Evolutionary conservation across 805 yeast species (phyloP), one percentile per base, ranked within the genome.

Genomic region (Nakazawaea ernobii): DNA sequence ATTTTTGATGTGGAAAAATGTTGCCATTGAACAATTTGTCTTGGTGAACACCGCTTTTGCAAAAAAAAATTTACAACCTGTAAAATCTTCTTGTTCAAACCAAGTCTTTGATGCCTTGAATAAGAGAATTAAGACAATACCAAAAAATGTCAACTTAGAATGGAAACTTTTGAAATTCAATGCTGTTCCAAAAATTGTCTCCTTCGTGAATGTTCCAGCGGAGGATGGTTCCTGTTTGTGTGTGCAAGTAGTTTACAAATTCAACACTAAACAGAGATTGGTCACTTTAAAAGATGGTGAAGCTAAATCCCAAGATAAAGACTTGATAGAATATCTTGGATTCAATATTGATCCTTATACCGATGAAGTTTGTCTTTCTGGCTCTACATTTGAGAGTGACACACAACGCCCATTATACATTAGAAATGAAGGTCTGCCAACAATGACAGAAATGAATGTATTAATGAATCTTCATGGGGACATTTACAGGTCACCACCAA

Each of bases 21-120:
- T 74, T 29, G 95, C 95, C 7, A 80, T 91, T 55, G 88, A 88
- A 55, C 71, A 71, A 43, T 90, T 81, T 62, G 85, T 84, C 28
- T 77, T 78, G 49, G 84, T 87, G n/a, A 89, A 91, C 66, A 80
- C 82, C 58, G 82, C 89, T 2, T 91, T 91, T 70, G 92, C 95
- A 2, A 60, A 70, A 15, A 71, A 70, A 30, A 71, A 82, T 53
- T 59, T 88, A 40, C 67, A 63, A 32, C 56, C 71, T 11, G 67
- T 80, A 10, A 70, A 69, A 49, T 67, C 70, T 37, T 58, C 64
- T 13, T 68, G 81, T 20, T 73, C 84, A 2, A 68, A 80, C n/a
- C 82, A 83, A 80, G 87, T 81, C 8, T 78, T 73, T 50, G 77
- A 76, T 42, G 78, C 87, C 0, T 59, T 84, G 39, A 65, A 69